phyloP scores from a whole-genome alignment of 140 eudicot genomes.

The Flaveria floridana region DNA sequence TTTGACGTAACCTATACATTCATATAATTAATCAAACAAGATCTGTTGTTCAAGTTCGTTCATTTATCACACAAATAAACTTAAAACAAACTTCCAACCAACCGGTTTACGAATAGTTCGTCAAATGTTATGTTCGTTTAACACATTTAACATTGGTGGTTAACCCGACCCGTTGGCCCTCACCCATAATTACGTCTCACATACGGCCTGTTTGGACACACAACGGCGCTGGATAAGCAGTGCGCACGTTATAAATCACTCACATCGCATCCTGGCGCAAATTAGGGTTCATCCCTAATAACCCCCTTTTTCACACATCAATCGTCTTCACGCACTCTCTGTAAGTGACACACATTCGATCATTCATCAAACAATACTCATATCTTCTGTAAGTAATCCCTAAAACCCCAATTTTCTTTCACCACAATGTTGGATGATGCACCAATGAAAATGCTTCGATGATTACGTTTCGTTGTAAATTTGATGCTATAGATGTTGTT shows the following conservation, averaged over 20 bases:
- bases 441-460: background rate
- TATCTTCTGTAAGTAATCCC: slow-evolving; percentile 34
- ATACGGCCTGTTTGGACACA: slow-evolving; percentile 38
- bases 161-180: slow-evolving; percentile 15
- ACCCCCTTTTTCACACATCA: slow-evolving; percentile 22
- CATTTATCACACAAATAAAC: too few species aligned
- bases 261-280: slow-evolving; percentile 64
- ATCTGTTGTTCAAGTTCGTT: too few species aligned
- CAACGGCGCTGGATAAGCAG: slow-evolving; percentile 59
- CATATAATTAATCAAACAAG: too few species aligned
- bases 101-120: too few species aligned
- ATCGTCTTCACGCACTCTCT: slow-evolving; percentile 22
- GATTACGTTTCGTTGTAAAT: slow-evolving; percentile 5
- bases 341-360: slow-evolving; percentile 20
- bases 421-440: slow-evolving; percentile 27
- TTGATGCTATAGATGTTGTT: slow-evolving; percentile 12
- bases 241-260: slow-evolving; percentile 61
- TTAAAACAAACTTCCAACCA: too few species aligned
- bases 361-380: slow-evolving; percentile 19
- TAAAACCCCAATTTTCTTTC: slow-evolving; percentile 19
- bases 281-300: slow-evolving; percentile 63
- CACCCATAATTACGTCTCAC: slow-evolving; percentile 8
- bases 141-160: background rate
- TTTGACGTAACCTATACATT: too few species aligned
- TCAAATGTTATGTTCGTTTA: too few species aligned